Evolutionary conservation across 371 early-diverging fungal species (phyloP).

Genomic region (Lichtheimia hyalospora): DNA sequence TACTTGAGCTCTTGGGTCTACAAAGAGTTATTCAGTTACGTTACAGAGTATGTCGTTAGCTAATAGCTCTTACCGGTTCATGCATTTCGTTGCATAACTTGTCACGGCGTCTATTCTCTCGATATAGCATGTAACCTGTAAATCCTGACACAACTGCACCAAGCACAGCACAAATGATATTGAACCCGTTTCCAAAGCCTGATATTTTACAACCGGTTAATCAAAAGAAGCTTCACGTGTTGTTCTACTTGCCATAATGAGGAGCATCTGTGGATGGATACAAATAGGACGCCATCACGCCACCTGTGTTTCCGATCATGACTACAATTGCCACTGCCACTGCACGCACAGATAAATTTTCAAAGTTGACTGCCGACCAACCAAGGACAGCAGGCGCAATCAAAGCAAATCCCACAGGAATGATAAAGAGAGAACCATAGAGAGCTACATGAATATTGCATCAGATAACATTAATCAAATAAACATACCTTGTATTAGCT

Average conservation of each 20-base stretch:
- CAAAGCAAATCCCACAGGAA: slow-evolving; percentile 15
- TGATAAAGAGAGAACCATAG: slow-evolving; percentile 18
- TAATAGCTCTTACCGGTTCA: not conserved
- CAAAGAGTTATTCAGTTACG: not conserved
- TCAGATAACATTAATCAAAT: not conserved
- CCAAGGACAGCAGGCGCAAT: slow-evolving; percentile 35
- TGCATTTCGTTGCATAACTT: not conserved
- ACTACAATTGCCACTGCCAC: slow-evolving; percentile 40
- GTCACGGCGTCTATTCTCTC: slow-evolving; percentile 15
- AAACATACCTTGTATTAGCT: not conserved
- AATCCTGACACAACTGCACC: slow-evolving; percentile 10
- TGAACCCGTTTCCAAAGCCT: slow-evolving; percentile 22
- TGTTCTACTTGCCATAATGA: slow-evolving; percentile 15
- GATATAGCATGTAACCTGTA: slow-evolving; percentile 18
- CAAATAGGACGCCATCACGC: slow-evolving; percentile 36
- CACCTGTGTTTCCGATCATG: slow-evolving; percentile 39
- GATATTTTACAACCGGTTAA: not conserved
- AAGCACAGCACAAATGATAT: slow-evolving; percentile 14
- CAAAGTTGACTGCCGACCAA: slow-evolving; percentile 37
- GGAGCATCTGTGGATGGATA: slow-evolving; percentile 31
- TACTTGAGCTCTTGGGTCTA: not conserved
- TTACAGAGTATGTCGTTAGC: not conserved
- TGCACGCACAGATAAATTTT: slow-evolving; percentile 27
- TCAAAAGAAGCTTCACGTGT: not conserved
- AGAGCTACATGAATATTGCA: slow-evolving; percentile 12